Base-by-base conservation (phyloP, 352 stramenopile genomes). In the Globisporangium spinosum region DNA sequence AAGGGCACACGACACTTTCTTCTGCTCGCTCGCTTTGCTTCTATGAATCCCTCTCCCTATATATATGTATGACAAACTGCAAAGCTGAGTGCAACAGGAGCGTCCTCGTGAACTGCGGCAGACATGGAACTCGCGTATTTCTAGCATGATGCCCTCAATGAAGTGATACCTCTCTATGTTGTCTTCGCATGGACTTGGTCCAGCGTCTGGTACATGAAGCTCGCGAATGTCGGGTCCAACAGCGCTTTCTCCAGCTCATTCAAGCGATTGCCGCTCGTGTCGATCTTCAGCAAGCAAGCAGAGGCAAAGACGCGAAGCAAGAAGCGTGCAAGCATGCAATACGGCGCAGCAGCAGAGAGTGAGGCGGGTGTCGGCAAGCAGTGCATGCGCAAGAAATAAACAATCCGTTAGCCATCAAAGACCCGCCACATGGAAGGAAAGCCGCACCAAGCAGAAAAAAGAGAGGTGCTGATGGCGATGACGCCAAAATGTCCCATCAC, bases 231-330 rank as follows among this genome's bases (percentile, higher is more conserved):
- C 0, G 78, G 77, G 62, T 93, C 77, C 12, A 92, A 71, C 49
- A 95, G 71, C 40, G 87, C 85, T 65, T 89, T 93, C 74, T 95
- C 83, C 47, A 95, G 71, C 29, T 83, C 75, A 59, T 91, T 90
- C 70, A 90, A 82, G 55, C 87, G 83, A 56, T 94, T 49, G 60
- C 54, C 70, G 59, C 79, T 87, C 3, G 69, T 74, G 55, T 94
- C 81, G 63, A 95, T 85, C 87, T 95, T 67, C 53, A 58, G 54
- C 58, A 34, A 61, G 35, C 35, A 43, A 43, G 38, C 8, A 40
- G 0, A 40, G 34, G 17, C 10, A 58, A 15, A 25, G 17, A 47
- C 35, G 45, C 12, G 22, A 29, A 49, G 43, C 58, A 45, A 45
- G 4, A 20, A 20, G 38, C 13, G 12, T 5, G 13, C 15, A 49